Percentiles rank a stretch among this genome's conserved stretches.
phyloP scores from a whole-genome alignment of 139 green algal genomes.

The Medakamo hakoo region DNA sequence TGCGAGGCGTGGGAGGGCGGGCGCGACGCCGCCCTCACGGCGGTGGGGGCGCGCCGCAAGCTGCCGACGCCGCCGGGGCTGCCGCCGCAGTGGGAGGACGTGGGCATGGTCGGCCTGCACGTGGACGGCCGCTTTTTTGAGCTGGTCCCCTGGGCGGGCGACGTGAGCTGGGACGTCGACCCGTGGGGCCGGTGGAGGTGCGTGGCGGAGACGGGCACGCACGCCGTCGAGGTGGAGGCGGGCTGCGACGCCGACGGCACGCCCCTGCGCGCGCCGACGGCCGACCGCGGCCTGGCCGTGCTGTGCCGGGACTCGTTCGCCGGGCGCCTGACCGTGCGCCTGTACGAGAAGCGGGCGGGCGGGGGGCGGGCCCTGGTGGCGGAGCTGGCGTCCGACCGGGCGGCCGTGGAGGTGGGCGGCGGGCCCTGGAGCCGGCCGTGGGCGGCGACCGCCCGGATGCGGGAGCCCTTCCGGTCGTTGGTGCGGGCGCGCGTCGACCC shows the following conservation, averaged over 20 bases:
- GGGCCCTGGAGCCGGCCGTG: conserved; percentile 79
- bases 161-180: conserved; percentile 64
- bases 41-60: conserved; percentile 47
- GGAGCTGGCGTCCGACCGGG: not conserved
- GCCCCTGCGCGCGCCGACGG: conserved; percentile 55
- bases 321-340: conserved; percentile 26
- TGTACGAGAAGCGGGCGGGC: not conserved
- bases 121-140: conserved; percentile 61
- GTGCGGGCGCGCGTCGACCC: conserved; percentile 56
- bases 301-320: conserved; percentile 86
- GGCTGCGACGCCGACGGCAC: conserved; percentile 36
- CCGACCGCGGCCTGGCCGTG: conserved; percentile 49
- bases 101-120: conserved; percentile 80
- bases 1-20: conserved; percentile 79
- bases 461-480: conserved; percentile 52
- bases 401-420: conserved; percentile 75
- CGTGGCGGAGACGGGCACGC: conserved; percentile 19
- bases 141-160: conserved; percentile 66
- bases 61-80: conserved; percentile 46
- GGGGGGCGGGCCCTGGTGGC: not conserved
- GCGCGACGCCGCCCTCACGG: conserved; percentile 56
- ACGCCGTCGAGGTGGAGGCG: conserved; percentile 67
- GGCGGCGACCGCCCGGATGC: conserved; percentile 54
- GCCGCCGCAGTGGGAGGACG: conserved; percentile 64
- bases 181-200: conserved; percentile 60